Evolutionary conservation across 768 basidiomycete species (phyloP), one percentile per base, ranked within the genome.

Genomic region (Tulasnella sp.): DNA sequence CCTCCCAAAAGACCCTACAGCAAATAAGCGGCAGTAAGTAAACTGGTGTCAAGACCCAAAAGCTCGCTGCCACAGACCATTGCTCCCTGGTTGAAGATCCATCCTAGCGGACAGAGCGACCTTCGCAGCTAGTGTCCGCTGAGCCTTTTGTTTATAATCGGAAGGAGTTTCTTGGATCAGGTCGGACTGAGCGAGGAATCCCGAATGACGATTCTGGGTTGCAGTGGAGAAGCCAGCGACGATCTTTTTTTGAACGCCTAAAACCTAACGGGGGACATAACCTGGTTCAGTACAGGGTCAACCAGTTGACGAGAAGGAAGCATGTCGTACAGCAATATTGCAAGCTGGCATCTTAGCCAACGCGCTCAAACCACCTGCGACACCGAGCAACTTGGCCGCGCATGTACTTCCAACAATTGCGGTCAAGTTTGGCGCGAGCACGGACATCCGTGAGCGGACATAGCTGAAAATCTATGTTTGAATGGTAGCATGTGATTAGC

Each of bases 401-500:
- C 96, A 97, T 82, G 93, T 95, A 78, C 98, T 98, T 85, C 98
- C 97, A 86, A 99, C 94, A 85, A 99, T 98, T 85, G 94, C 92
- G 82, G 96, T 97, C 83, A 99, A 90, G 85, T 99, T 99, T 82
- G 98, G 98, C 81, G 98, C 97, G 83, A 99, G 92, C 78, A 95
- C 90, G 86, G 95, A 94, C 95, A 99, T 99, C 86, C 98, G 90
- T 82, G 95, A 97, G 88, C 96, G 97, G 84, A 99, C 98, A 89
- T 99, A 99, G 88, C 93, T 92, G 86, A 99, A 97, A 82, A 99
- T 99, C 93, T 96, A 82, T 1, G 77, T 20, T 51, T 51, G 6
- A 51, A 42, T 7, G n/a, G 18, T 39, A 73, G 69, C 46, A 77
- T 80, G 15, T 29, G 61, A 15, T 67, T 29, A 67, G 55, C 51